Evolutionary conservation across 2,329 filamentous ascomycete genomes (phyloP).

Genomic region (Penicillium sp.): DNA sequence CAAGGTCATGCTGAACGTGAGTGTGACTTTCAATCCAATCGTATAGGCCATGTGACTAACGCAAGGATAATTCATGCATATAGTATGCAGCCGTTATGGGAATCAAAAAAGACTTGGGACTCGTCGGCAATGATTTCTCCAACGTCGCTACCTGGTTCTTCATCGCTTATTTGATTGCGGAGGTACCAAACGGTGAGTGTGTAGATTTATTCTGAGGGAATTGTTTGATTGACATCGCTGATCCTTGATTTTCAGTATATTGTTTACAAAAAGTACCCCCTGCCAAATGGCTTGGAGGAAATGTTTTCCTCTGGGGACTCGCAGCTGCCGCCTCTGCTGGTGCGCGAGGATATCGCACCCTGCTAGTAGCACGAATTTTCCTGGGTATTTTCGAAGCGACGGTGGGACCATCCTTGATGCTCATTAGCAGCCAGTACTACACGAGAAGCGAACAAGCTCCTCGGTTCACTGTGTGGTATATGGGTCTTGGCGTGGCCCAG

Average conservation of each 20-base stretch:
- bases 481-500: constrained; percentile 58
- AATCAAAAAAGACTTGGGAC: constrained; percentile 51
- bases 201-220: background rate
- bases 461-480: constrained; percentile 61
- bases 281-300: constrained; percentile 53
- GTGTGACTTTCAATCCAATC: background rate
- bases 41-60: background rate
- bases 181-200: constrained; percentile 54
- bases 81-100: constrained; percentile 61
- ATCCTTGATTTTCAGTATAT: constrained; percentile 8
- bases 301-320: constrained; percentile 54
- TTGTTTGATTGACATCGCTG: background rate
- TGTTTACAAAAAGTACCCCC: constrained; percentile 23
- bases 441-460: constrained; percentile 56
- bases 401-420: constrained; percentile 58
- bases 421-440: constrained; percentile 61
- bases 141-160: constrained; percentile 61
- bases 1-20: constrained; percentile 31
- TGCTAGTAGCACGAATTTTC: constrained; percentile 57
- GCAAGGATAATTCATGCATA: background rate
- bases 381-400: constrained; percentile 61
- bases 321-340: constrained; percentile 46
- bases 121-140: constrained; percentile 58
- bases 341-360: constrained; percentile 50
- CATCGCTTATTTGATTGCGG: constrained; percentile 56